Evolutionary conservation across 176 grass and related monocot species (phyloP).

Genomic region (Zea luxurians): DNA sequence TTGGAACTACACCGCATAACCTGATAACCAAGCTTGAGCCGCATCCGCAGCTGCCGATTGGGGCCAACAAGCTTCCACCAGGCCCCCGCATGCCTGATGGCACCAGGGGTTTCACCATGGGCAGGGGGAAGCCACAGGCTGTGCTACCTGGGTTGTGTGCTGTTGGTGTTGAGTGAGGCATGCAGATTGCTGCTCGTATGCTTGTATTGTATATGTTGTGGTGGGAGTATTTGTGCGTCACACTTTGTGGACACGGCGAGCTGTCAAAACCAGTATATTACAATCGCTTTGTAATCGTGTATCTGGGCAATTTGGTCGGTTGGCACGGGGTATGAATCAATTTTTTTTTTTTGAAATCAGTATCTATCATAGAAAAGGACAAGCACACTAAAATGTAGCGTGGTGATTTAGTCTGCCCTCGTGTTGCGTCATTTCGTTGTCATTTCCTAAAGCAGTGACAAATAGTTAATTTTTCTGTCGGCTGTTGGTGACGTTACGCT

Average conservation of each 20-base stretch:
- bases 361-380: background rate
- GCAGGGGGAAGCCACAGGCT: slow-evolving; percentile 66
- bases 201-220: slow-evolving; percentile 39
- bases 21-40: slow-evolving; percentile 44
- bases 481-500: no score
- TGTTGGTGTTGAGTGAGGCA: background rate
- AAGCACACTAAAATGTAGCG: background rate
- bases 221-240: background rate
- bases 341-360: background rate
- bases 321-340: background rate
- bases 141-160: slow-evolving; percentile 11
- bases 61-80: slow-evolving; percentile 63
- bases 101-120: slow-evolving; percentile 77
- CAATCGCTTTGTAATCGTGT: background rate
- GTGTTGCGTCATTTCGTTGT: no score
- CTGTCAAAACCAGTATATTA: background rate
- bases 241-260: background rate
- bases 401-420: no score
- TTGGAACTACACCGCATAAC: slow-evolving; percentile 51
- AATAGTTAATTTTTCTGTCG: no score
- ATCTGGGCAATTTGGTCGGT: background rate
- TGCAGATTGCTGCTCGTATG: slow-evolving; percentile 3
- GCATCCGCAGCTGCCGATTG: slow-evolving; percentile 34
- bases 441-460: no score
- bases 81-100: slow-evolving; percentile 92